Base-by-base conservation (phyloP, 768 basidiomycete genomes). In the Russula sp. region DNA sequence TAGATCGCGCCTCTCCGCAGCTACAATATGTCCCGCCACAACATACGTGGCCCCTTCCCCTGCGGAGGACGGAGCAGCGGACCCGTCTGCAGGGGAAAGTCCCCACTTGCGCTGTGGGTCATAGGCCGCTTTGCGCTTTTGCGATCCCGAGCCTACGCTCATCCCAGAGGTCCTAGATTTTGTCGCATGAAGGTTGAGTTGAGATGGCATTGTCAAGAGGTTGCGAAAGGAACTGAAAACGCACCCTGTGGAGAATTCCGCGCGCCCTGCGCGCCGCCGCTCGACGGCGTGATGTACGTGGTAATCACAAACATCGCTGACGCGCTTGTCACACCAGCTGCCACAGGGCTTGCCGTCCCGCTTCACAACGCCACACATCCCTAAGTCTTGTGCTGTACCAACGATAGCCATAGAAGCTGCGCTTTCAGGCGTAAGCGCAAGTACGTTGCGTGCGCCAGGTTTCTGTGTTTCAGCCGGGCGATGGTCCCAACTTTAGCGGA, bases 311-410 rank as follows among this genome's bases (percentile, higher is more conserved):
- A 90, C 86, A 20, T 90, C 87, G 72, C 84, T 81, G 69, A 89
- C 81, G 34, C 94, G 86, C 67, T 87, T 92, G 75, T 99, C 96
- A 55, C 86, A 91, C 96, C 96, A 98, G 58, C 85, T 82, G 9
- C 85, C 85, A 68, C 97, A 98, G 2, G 79, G 69, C 55, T 87
- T 87, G 1, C 94, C 93, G 62, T 96, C 93, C 57, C 82, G 81
- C 71, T 88, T 90, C 50, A 78, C 70, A 10, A 89, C 94, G 2
- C 75, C 77, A 70, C 97, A 99, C 78, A 86, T 85, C 0, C 94
- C 92, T 1, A 98, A 81, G 72, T 99, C 94, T 32, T 81, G 81
- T 13, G 93, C 81, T n/a, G 86, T 82, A 1, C 97, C 96, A 53
- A 99, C 84, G 40, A 91, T 79, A n/a, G 84, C 82, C 56, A 98